Evolutionary conservation across 2,329 filamentous ascomycete species (phyloP).

Genomic region (Teratosphaeria zuluensis): DNA sequence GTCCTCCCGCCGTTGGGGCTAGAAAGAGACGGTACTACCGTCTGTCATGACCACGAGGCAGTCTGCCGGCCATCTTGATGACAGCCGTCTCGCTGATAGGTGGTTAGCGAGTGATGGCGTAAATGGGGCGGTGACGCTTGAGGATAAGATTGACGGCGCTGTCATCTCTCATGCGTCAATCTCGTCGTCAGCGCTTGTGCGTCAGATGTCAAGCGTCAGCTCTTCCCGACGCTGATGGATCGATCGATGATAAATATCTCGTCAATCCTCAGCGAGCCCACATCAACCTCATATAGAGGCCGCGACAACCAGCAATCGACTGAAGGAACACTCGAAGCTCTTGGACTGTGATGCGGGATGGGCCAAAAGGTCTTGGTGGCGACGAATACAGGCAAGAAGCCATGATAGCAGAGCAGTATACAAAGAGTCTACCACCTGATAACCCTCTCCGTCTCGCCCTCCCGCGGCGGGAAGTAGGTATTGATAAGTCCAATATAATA

Average conservation of each 20-base stretch:
- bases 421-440: conserved; percentile 52
- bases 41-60: not conserved
- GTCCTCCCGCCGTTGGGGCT: too few species aligned
- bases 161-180: not conserved
- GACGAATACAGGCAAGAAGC: not conserved
- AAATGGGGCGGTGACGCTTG: not conserved
- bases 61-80: too few species aligned
- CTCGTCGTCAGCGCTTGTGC: not conserved
- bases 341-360: not conserved
- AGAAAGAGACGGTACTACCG: not conserved
- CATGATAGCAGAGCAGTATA: not conserved
- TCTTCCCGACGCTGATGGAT: too few species aligned
- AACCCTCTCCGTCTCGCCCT: conserved; percentile 38
- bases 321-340: not conserved
- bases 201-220: not conserved
- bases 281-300: not conserved
- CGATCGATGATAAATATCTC: too few species aligned
- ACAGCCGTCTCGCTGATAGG: too few species aligned
- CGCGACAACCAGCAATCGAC: not conserved
- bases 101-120: not conserved
- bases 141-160: not conserved
- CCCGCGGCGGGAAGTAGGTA: conserved; percentile 43
- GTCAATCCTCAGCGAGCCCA: not conserved
- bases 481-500: conserved; percentile 68
- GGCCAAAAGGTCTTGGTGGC: not conserved